Evolutionary conservation across 2,329 filamentous ascomycete genomes (phyloP), one percentile per base, ranked within the genome.

Genomic region (Xylaria sp.): DNA sequence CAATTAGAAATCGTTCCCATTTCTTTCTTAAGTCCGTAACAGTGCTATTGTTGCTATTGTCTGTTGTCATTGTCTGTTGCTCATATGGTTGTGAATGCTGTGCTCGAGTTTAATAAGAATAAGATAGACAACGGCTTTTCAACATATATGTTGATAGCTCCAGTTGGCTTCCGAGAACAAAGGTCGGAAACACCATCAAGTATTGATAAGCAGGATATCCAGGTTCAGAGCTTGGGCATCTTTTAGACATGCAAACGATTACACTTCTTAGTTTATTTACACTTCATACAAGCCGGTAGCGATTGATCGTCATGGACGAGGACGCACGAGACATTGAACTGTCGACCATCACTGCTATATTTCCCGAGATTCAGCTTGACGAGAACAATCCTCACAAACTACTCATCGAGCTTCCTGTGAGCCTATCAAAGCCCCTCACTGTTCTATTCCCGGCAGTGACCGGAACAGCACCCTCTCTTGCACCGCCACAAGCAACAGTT

Each of bases 261-360:
- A 70, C 63, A 15, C 52, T 50, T 60, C 39, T 69, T 53, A 63
- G 59, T 50, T 68, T 70, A 28, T 61, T 32, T 65, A 59, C 56
- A 56, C 59, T 70, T 52, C 60, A 70, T 69, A 65, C 63, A 34
- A 72, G 53, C 60, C 67, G 72, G 68, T 75, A 73, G 70, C 69
- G 43, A 57, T 60, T 1, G 39, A 61, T 81, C 78, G 75, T 70
- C 58, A 71, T 72, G 63, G 80, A 72, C 58, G 79, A 78, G 70
- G 83, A 86, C 73, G 85, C 83, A 70, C 87, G 89, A 58, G 78
- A 83, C 63, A 81, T 84, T 55, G 89, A 91, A 81, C 82, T 91
- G 63, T 85, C 83, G 73, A 85, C 88, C 15, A 83, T 91, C 64
- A 80, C 83, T 64, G 87, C 89, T 69, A 91, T 92, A 73, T 92